These are phyloP conservation scores for Xenoacremonium recifei DNA, from an alignment of 2,329 filamentous ascomycete genomes.

Conservation along the genomic window DNA sequence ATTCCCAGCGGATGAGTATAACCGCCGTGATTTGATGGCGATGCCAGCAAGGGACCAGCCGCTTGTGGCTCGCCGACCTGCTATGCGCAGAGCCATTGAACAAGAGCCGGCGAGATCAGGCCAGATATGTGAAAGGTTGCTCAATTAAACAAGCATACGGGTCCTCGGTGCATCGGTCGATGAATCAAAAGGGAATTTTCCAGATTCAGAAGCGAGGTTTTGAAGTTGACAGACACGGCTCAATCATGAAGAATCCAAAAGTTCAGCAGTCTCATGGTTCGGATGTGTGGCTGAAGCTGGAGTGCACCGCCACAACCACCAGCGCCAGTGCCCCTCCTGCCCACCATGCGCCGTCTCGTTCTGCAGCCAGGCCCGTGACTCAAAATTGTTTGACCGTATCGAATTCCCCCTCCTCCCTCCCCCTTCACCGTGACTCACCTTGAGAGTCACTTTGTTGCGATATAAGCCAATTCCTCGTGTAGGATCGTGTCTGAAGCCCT, in stretches of 20 bases:
- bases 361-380: constrained; percentile 22
- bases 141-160: too few species aligned
- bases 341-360: constrained; percentile 12
- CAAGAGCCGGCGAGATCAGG: too few species aligned
- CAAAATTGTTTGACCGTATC: constrained; percentile 20
- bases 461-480: constrained; percentile 16
- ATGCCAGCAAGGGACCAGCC: constrained; percentile 15
- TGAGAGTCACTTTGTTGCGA: constrained; percentile 17
- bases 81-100: constrained; percentile 22
- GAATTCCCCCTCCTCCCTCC: too few species aligned
- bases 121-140: too few species aligned
- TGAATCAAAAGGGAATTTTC: too few species aligned
- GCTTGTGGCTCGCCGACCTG: constrained; percentile 15
- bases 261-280: too few species aligned
- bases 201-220: too few species aligned
- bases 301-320: constrained; percentile 20
- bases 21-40: constrained; percentile 15
- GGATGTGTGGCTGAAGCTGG: constrained; percentile 18
- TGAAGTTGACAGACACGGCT: too few species aligned
- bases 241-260: too few species aligned
- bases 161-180: too few species aligned
- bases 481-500: constrained; percentile 32
- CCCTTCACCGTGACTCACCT: constrained; percentile 15
- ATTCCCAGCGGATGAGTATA: constrained; percentile 14
- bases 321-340: constrained; percentile 18